Conservation (phyloP, 1,284 basidiomycete genomes). For the Amylostereum areolatum region DNA sequence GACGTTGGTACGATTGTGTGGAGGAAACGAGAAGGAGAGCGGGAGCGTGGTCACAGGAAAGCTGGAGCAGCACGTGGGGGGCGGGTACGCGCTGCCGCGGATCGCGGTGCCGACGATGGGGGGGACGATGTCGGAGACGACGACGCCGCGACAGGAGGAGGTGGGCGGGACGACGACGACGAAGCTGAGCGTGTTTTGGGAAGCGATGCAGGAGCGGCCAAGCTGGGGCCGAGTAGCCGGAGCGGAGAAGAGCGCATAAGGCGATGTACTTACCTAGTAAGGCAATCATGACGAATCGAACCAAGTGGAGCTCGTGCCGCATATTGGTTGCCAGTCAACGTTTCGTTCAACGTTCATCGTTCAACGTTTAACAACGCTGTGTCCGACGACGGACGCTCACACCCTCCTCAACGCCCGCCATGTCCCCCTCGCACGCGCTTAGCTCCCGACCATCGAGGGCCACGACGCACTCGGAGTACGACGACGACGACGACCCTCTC, state of each 20-base stretch:
- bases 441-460: slow-evolving; percentile 5
- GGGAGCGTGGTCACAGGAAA: slow-evolving; percentile 43
- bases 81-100: slow-evolving; percentile 37
- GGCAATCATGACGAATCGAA: too few species aligned
- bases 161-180: slow-evolving; percentile 23
- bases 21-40: slow-evolving; percentile 41
- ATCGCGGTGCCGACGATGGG: slow-evolving; percentile 25
- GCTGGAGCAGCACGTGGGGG: slow-evolving; percentile 46
- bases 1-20: slow-evolving; percentile 52
- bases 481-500: slow-evolving; percentile 15
- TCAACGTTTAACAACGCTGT: too few species aligned
- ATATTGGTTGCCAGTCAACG: too few species aligned
- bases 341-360: too few species aligned
- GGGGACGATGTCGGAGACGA: slow-evolving; percentile 11
- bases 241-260: too few species aligned
- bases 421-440: slow-evolving; percentile 10
- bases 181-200: slow-evolving; percentile 63
- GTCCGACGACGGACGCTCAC: too few species aligned
- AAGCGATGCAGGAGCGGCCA: slow-evolving; percentile 50
- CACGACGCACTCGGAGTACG: slow-evolving; percentile 11
- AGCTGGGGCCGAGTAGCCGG: too few species aligned
- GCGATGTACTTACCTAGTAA: too few species aligned
- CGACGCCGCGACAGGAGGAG: neutral
- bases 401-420: slow-evolving; percentile 9
- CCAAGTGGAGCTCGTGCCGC: too few species aligned